phyloP scores from a whole-genome alignment of 1,284 basidiomycete genomes.

The Wolfiporia cocos region DNA sequence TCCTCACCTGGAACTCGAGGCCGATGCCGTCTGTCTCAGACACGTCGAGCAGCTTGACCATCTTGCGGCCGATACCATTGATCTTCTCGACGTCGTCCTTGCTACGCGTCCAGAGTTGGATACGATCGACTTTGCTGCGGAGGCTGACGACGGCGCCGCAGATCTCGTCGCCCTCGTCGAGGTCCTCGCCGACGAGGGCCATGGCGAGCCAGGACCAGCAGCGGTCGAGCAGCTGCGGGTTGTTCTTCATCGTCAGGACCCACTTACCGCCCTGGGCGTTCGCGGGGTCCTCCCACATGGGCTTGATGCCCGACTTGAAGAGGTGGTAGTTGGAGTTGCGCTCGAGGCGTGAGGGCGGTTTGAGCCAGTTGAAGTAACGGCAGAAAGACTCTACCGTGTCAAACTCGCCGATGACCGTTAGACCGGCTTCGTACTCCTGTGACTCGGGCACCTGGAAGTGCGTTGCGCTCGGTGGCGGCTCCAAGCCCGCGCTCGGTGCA shows the following conservation, averaged over 20 bases:
- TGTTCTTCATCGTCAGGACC: conserved; percentile 88
- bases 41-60: conserved; percentile 78
- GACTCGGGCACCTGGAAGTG: conserved; percentile 45
- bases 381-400: conserved; percentile 88
- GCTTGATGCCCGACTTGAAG: conserved; percentile 88
- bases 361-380: conserved; percentile 92
- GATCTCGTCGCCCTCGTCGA: conserved; percentile 84
- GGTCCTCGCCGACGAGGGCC: conserved; percentile 85
- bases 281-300: conserved; percentile 95
- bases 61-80: conserved; percentile 77
- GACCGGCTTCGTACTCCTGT: conserved; percentile 69
- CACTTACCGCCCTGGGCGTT: conserved; percentile 92
- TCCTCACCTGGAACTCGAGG: conserved; percentile 78
- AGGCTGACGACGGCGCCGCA: conserved; percentile 89
- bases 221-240: conserved; percentile 73
- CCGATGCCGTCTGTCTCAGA: conserved; percentile 76
- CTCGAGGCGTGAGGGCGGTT: conserved; percentile 83
- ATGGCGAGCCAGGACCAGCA: conserved; percentile 91
- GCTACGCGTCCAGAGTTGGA: conserved; percentile 83
- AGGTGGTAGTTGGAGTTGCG: conserved; percentile 90
- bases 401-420: conserved; percentile 77
- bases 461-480: conserved; percentile 27
- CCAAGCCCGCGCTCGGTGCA: conserved; percentile 11
- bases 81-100: conserved; percentile 81
- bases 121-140: conserved; percentile 82